Evolutionary conservation across 805 yeast genomes (phyloP), one percentile per base, ranked within the genome.

Genomic region (Candida yuanshanica): DNA sequence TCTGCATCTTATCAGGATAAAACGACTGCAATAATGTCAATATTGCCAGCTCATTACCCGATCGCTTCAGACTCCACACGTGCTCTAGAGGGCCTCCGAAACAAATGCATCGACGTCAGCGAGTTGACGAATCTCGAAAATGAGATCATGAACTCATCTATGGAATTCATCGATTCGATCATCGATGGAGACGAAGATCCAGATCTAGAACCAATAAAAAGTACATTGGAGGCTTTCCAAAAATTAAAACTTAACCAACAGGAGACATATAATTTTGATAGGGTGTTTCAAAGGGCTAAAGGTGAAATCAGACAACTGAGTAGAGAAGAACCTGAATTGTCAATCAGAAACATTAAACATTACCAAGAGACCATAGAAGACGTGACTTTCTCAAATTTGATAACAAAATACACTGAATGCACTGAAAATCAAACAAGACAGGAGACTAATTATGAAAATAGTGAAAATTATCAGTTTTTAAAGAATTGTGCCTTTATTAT

Each of bases 401-500:
- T 18, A 17, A 21, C 16, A 2, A 3, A 9, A 31, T 17, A 17
- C 8, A 17, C 34, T 7, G 22, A 23, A 23, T n/a, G n/a, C n/a
- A n/a, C 32, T 8, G 32, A 35, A n/a, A n/a, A n/a, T 7, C 20
- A 24, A 11, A 14, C 14, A 5, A 18, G 14, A 10, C 32, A 20
- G 5, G 18, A 35, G 37, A 20, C 24, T n/a, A 31, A 31, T 12
- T 35, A 31, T 32, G 43, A 36, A 14, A 20, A 33, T 21, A 31
- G 45, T 22, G 13, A 34, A 3, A 45, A 48, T 14, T 52, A 44
- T 26, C 34, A n/a, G n/a, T 51, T 58, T 7, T 45, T 76, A 25
- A 66, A 65, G 33, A 69, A 69, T 33, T 65, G 72, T 7, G 52
- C 69, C 1, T 74, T 75, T 51, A 71, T 83, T 7, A 53, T 79